Base-by-base conservation (phyloP, 495 filamentous ascomycete genomes). In the Lasiosphaeria miniovina region DNA sequence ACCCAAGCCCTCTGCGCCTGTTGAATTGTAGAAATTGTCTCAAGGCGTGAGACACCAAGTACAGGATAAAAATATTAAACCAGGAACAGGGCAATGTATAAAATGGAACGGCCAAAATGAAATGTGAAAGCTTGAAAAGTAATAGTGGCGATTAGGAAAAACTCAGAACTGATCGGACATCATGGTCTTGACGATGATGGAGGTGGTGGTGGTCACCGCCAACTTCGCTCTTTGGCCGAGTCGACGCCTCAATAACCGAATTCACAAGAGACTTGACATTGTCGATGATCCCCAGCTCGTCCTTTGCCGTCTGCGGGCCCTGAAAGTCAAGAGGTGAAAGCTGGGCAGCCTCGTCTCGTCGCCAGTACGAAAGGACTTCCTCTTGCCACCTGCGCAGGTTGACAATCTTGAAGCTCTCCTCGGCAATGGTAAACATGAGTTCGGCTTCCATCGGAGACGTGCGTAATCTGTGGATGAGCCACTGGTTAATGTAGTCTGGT, bases 391-490 rank as follows among this genome's bases (percentile, higher is more conserved):
- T 64, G 43, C 74, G 65, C 9, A 71, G 52, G 55, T 79, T 74
- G 15, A 68, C 62, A 34, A 78, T 72, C 50, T 64, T 70, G 46
- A 77, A 64, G 12, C 49, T 52, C 15, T 50, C 54, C 46, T 72
- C 66, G 36, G 74, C 74, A 6, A 72, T 68, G 24, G 72, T 67
- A 55, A 74, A 70, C 36, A 78, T 61, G 7, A 79, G 67, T 62
- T 76, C 73, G 4, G 68, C 74, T 64, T 79, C 75, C 65, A 79
- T 60, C 1, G 75, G 72, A 7, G 68, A 74, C n/a, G 71, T 63
- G 24, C 77, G 73, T 52, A 80, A 69, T 12, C 74, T 69, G 62
- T 79, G 76, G 35, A 79, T 71, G 4, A 80, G 64, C 78, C 78
- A 80, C 51, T 72, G 69, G 59, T 79, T 79, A 62, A 80, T 74